Conservation (phyloP, 768 basidiomycete genomes). For the Podaxis sp. region DNA sequence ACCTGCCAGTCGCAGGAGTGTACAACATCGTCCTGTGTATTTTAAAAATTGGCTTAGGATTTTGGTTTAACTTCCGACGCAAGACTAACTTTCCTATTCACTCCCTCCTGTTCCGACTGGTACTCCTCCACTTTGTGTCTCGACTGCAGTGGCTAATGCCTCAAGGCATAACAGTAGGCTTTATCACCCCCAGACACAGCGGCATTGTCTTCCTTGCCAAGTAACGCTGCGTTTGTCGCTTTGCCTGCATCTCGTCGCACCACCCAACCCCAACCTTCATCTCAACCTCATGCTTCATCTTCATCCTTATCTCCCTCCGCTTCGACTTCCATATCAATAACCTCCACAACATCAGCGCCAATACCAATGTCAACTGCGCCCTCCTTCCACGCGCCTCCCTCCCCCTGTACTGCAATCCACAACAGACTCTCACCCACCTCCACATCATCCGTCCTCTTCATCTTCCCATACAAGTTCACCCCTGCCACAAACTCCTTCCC, state of each 20-base stretch:
- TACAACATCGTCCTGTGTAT: too few species aligned
- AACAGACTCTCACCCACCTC: neutral
- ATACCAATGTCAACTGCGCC: neutral
- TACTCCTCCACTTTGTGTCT: too few species aligned
- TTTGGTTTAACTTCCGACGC: too few species aligned
- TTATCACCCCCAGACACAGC: neutral
- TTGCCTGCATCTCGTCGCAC: neutral
- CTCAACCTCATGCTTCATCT: neutral
- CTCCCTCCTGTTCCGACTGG: too few species aligned
- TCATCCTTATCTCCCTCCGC: neutral
- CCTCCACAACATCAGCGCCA: neutral
- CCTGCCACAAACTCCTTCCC: slow-evolving; percentile 36
- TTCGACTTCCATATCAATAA: neutral
- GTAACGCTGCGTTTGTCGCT: neutral
- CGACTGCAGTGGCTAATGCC: too few species aligned
- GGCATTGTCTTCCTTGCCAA: neutral
- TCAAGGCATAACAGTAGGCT: neutral
- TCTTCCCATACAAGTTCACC: neutral
- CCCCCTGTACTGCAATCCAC: neutral
- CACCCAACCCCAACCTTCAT: neutral
- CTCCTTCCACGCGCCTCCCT: neutral
- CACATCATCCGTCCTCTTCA: neutral
- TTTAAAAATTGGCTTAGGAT: too few species aligned
- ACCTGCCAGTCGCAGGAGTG: too few species aligned
- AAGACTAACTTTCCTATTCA: too few species aligned